These are phyloP conservation scores for Takashimella tepidaria DNA, from an alignment of 1,284 basidiomycete species.

Conservation along the genomic window DNA sequence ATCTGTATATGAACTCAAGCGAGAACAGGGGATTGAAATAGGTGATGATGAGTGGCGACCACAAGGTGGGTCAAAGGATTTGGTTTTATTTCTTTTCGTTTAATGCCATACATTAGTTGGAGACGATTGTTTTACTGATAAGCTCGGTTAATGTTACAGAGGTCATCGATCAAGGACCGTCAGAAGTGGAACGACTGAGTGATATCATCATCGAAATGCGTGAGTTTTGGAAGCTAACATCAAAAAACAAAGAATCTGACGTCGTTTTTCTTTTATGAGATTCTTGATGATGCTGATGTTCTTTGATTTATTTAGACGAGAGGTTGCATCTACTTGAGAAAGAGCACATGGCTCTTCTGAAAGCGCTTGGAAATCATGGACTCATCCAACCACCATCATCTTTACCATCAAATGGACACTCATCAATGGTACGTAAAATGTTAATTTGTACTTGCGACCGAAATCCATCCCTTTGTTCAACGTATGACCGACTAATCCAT, in stretches of 20 bases:
- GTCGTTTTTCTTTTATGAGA: too few relatives aligned
- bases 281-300: slow-evolving; percentile 3
- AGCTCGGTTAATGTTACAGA: too few relatives aligned
- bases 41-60: slow-evolving; percentile 83
- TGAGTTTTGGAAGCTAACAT: slow-evolving; percentile 47
- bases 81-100: neutral
- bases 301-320: slow-evolving; percentile 29
- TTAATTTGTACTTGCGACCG: too few relatives aligned
- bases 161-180: neutral
- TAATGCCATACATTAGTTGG: neutral
- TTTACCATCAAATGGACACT: slow-evolving; percentile 17
- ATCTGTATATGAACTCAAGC: slow-evolving; percentile 81
- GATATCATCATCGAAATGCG: slow-evolving; percentile 70
- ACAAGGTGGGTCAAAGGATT: slow-evolving; percentile 62
- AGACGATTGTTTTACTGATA: too few relatives aligned
- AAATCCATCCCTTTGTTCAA: too few relatives aligned
- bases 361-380: slow-evolving; percentile 29
- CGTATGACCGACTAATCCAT: too few relatives aligned
- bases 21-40: slow-evolving; percentile 73
- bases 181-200: slow-evolving; percentile 59
- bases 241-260: too few relatives aligned
- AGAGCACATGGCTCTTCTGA: slow-evolving; percentile 26
- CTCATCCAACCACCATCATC: slow-evolving; percentile 25
- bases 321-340: slow-evolving; percentile 32
- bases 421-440: too few relatives aligned